Conservation (phyloP, 2,329 filamentous ascomycete genomes). For the Aspergillus caelatus region DNA sequence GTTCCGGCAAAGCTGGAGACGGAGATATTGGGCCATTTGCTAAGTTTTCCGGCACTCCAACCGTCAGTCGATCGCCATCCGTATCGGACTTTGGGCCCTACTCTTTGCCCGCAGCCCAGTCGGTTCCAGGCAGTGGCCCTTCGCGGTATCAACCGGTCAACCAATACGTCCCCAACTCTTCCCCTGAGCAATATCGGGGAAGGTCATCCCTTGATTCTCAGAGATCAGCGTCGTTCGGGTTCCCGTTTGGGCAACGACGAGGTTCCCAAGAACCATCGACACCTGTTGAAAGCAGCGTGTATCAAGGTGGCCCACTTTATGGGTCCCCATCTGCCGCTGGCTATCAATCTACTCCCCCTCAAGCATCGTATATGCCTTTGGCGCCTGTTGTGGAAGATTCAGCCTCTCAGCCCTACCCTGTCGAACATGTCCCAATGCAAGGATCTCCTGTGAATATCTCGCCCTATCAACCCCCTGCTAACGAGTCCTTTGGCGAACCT, state of each 20-base stretch:
- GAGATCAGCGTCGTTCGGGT: slow-evolving; percentile 42
- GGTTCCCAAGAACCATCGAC: slow-evolving; percentile 42
- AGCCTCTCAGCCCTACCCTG: slow-evolving; percentile 30
- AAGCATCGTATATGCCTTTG: slow-evolving; percentile 42
- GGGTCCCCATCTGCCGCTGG: slow-evolving; percentile 34
- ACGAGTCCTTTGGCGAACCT: slow-evolving; percentile 26
- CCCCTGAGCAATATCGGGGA: slow-evolving; percentile 54
- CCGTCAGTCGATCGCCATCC: slow-evolving; percentile 73
- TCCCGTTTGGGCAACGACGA: slow-evolving; percentile 37
- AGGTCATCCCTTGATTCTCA: slow-evolving; percentile 54
- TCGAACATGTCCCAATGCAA: slow-evolving; percentile 19
- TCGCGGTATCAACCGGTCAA: slow-evolving; percentile 49
- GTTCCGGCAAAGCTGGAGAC: slow-evolving; percentile 58
- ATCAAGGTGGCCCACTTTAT: slow-evolving; percentile 34
- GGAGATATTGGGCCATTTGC: slow-evolving; percentile 77
- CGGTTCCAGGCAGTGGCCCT: slow-evolving; percentile 35
- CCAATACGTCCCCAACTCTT: slow-evolving; percentile 52
- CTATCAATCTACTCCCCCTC: slow-evolving; percentile 42
- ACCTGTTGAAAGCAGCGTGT: slow-evolving; percentile 36
- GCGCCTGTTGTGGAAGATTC: slow-evolving; percentile 44
- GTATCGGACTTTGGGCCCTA: slow-evolving; percentile 70
- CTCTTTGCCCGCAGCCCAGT: slow-evolving; percentile 38
- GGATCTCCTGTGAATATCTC: slow-evolving; percentile 31
- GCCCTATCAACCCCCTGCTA: slow-evolving; percentile 29
- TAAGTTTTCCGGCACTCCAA: slow-evolving; percentile 74